Evolutionary conservation across 129 eudicot species (phyloP).

Genomic region (Tanacetum coccineum): DNA sequence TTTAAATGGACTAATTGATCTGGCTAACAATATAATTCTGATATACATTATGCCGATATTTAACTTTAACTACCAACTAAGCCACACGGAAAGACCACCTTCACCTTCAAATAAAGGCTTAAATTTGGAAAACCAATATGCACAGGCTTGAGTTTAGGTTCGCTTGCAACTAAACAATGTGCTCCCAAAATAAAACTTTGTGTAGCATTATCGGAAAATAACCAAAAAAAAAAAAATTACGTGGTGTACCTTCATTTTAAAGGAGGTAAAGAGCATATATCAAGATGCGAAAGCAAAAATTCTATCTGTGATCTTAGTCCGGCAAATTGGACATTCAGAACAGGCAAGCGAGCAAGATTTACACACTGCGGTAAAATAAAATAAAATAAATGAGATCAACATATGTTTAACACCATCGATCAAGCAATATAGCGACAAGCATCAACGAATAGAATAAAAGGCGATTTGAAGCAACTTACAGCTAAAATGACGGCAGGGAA

Average conservation of each 20-base stretch:
- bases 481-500: slow-evolving; percentile 95
- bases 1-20: neutral
- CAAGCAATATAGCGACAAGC: neutral
- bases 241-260: slow-evolving; percentile 42
- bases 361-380: slow-evolving; percentile 64
- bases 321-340: slow-evolving; percentile 95
- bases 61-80: neutral
- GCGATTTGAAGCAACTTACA: slow-evolving; percentile 42
- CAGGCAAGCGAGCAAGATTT: slow-evolving; percentile 97
- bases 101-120: too few species aligned
- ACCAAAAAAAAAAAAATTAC: neutral
- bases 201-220: neutral
- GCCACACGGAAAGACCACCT: neutral
- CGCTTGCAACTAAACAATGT: neutral
- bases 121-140: neutral
- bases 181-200: neutral
- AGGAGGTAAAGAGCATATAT: slow-evolving; percentile 37
- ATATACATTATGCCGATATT: neutral
- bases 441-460: neutral
- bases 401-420: too few species aligned
- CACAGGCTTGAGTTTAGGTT: neutral
- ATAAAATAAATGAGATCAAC: slow-evolving; percentile 9
- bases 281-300: slow-evolving; percentile 88
- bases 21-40: neutral
- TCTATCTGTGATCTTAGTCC: slow-evolving; percentile 86